Base-by-base conservation (phyloP, 2,329 filamentous ascomycete species). In the Triangularia verruculosa region DNA sequence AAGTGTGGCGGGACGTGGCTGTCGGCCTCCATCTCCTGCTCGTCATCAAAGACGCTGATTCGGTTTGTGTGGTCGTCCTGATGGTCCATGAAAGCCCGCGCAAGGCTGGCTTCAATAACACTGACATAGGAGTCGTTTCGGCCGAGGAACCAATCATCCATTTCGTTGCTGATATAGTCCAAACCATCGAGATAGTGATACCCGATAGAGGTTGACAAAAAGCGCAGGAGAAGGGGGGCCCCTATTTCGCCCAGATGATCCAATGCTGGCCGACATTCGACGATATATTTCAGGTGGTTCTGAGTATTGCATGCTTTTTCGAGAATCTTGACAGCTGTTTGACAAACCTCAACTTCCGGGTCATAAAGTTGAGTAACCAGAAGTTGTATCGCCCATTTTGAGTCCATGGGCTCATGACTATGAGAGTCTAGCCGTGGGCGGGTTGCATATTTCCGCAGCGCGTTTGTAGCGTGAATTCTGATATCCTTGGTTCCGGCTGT, bases 141-240 rank as follows among this genome's bases (percentile, higher is more conserved):
- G 13, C 95, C 95, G 28, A 99, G 82, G 73, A 98, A 99, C 95
- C 95, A 99, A 77, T 99, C 96, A 70, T 99, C 95, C 95, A 99
- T 99, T 75, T 99, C 96, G 74, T 96, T 95, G 66, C 93, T 97
- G 76, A 99, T 99, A 74, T 99, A 99, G 78, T 99, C 96, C 52
- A 99, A 82, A 0, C 93, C 95, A 73, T 98, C 93, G 5, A 99
- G 83, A 76, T 99, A 99, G 76, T 98, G 93, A 73, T 99, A 99
- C 57, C 95, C 95, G 63, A 97, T 94, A 2, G 93, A 97, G 0
- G 94, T 98, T 0, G 93, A 97, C 61, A 99, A 77, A 76, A 99
- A 99, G 47, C 95, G 89, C 59, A 99, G 81, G 4, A 99, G 84
- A 22, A 99, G 81, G 1, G 96, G 95, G 15, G 96, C 95, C 1